These are phyloP conservation scores for Rhizopogon rudus DNA, from an alignment of 768 basidiomycete species.

Conservation along the genomic window DNA sequence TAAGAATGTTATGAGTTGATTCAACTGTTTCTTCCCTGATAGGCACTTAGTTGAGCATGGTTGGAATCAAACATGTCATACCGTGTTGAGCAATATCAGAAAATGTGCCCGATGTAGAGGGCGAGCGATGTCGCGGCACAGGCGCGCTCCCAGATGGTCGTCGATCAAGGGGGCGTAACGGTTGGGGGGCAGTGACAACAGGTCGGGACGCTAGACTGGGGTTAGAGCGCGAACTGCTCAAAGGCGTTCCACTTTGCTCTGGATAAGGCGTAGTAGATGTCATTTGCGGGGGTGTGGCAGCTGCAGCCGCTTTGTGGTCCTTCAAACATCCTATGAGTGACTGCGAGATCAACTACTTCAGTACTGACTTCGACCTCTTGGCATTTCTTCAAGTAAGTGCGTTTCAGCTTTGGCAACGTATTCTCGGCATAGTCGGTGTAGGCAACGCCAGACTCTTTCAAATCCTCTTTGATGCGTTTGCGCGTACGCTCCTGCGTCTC, in stretches of 20 bases:
- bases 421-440: constrained; percentile 82
- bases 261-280: constrained; percentile 27
- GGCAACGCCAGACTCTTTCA: constrained; percentile 70
- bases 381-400: constrained; percentile 77
- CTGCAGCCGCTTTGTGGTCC: constrained; percentile 60
- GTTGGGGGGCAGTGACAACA: constrained; percentile 65
- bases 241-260: constrained; percentile 26
- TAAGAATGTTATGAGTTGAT: constrained; percentile 80
- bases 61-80: constrained; percentile 18
- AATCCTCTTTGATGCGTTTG: constrained; percentile 86
- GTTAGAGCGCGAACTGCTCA: constrained; percentile 39
- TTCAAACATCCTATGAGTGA: constrained; percentile 21
- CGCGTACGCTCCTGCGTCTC: constrained; percentile 91
- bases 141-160: constrained; percentile 59
- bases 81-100: constrained; percentile 88
- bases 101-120: constrained; percentile 77
- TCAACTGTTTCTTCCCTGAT: constrained; percentile 79
- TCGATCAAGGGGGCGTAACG: constrained; percentile 69
- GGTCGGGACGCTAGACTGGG: constrained; percentile 44
- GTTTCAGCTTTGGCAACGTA: constrained; percentile 76
- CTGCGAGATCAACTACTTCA: background rate
- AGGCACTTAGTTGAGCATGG: background rate
- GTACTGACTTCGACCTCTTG: constrained; percentile 75
- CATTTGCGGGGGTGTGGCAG: constrained; percentile 25
- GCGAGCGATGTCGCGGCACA: constrained; percentile 54